A percentile compares a stretch with the other conserved stretches of the same genome.
Conservation (phyloP, 106 monocot genomes). For the Chionographis japonica region DNA sequence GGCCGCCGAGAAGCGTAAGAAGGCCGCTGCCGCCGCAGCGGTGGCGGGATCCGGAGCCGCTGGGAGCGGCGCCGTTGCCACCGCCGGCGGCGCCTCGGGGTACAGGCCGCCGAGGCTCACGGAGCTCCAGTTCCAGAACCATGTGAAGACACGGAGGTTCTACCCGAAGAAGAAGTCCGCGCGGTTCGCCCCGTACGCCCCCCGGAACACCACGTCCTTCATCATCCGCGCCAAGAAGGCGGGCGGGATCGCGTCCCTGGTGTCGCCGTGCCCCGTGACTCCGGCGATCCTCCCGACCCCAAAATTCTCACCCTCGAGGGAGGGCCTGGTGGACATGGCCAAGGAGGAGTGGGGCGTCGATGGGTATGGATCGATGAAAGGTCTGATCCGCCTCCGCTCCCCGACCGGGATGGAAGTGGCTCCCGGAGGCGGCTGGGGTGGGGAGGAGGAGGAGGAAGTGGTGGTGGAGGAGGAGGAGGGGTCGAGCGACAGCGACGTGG, state of each 20-base stretch:
- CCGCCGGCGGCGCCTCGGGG: conserved; percentile 10
- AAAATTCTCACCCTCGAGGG: conserved; percentile 73
- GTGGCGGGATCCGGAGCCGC: neutral
- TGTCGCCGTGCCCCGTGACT: conserved; percentile 92
- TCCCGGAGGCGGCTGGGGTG: neutral
- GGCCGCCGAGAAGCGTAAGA: conserved; percentile 43
- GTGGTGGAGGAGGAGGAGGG: conserved; percentile 32
- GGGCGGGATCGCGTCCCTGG: conserved; percentile 79
- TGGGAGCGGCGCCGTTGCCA: neutral
- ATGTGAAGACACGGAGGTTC: conserved; percentile 74
- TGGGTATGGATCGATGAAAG: conserved; percentile 97
- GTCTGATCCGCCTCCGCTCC: conserved; percentile 71
- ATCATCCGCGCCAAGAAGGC: conserved; percentile 93
- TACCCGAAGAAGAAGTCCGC: conserved; percentile 77
- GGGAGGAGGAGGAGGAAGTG: conserved; percentile 34
- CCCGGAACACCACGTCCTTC: conserved; percentile 90
- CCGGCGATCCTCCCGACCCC: conserved; percentile 95
- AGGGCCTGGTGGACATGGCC: conserved; percentile 94
- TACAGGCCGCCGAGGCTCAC: conserved; percentile 65
- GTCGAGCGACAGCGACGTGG: conserved; percentile 70
- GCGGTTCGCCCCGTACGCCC: conserved; percentile 71
- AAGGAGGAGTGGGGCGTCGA: conserved; percentile 99
- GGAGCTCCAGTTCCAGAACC: conserved; percentile 87
- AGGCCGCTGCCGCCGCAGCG: conserved; percentile 8
- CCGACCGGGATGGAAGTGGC: conserved; percentile 11